Percentiles rank a stretch among this genome's conserved stretches.
Evolutionary conservation across 202 grass and related monocot species (phyloP).

Genomic region (Hordeum pubiflorum): DNA sequence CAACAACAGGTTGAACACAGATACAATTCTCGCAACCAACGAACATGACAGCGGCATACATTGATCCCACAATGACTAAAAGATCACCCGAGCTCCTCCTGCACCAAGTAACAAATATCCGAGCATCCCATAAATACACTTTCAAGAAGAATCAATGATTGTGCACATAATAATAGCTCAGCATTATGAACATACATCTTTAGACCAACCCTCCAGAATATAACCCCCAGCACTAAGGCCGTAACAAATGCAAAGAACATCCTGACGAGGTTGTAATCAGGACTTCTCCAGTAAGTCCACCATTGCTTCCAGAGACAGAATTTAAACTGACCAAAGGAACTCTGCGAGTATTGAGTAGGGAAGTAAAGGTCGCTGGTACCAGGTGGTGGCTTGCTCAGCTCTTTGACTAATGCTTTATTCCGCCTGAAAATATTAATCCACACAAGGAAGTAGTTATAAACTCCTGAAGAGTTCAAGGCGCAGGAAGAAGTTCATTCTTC

Average conservation of each 20-base stretch:
- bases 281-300: conserved; percentile 75
- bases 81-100: conserved; percentile 45
- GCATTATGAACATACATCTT: conserved; percentile 39
- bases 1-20: conserved; percentile 49
- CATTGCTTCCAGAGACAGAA: conserved; percentile 71
- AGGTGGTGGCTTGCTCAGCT: conserved; percentile 56
- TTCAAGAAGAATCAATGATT: conserved; percentile 7
- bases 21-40: conserved; percentile 54
- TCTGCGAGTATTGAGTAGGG: conserved; percentile 44
- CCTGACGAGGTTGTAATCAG: conserved; percentile 68
- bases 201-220: conserved; percentile 65
- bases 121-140: not conserved
- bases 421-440: conserved; percentile 36
- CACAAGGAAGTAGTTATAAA: conserved; percentile 24
- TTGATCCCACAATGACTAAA: conserved; percentile 48
- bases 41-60: conserved; percentile 63
- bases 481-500: conserved; percentile 11
- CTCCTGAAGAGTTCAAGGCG: not conserved
- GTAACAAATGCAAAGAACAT: conserved; percentile 50
- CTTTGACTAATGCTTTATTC: conserved; percentile 49
- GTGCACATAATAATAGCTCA: not conserved
- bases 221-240: conserved; percentile 43
- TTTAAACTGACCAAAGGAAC: conserved; percentile 46
- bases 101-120: conserved; percentile 24
- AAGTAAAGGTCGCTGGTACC: conserved; percentile 60